These are phyloP conservation scores for Sonneratia caseolaris DNA, from an alignment of 345 rosid genomes.

Conservation along the genomic window DNA sequence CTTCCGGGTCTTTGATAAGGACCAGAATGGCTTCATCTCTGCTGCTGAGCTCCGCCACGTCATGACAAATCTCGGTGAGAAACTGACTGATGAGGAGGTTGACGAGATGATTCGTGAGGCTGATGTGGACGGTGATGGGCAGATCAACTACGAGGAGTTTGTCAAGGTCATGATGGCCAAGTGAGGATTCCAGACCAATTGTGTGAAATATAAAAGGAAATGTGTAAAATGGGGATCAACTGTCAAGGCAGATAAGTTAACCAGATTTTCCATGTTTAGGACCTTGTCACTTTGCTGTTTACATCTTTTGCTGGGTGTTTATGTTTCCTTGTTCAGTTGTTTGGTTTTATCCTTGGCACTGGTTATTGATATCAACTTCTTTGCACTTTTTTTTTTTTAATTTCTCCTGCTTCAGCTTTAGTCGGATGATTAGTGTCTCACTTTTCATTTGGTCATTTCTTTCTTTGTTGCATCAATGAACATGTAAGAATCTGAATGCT, in stretches of 20 bases:
- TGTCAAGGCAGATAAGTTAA: constrained; percentile 28
- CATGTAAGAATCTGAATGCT: constrained; percentile 6
- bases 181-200: constrained; percentile 18
- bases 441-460: constrained; percentile 10
- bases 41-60: constrained; percentile 44
- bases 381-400: constrained; percentile 18
- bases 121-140: constrained; percentile 41
- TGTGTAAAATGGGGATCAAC: constrained; percentile 10
- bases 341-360: constrained; percentile 17
- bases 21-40: constrained; percentile 43
- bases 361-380: constrained; percentile 15
- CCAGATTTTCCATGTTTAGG: constrained; percentile 21
- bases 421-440: constrained; percentile 11
- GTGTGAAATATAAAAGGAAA: constrained; percentile 5
- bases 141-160: constrained; percentile 43
- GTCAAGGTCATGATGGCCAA: constrained; percentile 47
- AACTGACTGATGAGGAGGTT: constrained; percentile 41
- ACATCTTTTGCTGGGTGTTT: constrained; percentile 17
- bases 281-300: constrained; percentile 17
- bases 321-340: constrained; percentile 10
- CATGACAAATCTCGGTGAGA: constrained; percentile 43
- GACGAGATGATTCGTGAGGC: constrained; percentile 48
- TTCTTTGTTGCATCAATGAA: constrained; percentile 13
- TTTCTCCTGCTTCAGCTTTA: constrained; percentile 5
- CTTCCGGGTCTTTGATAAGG: constrained; percentile 39